phyloP scores from a whole-genome alignment of 768 basidiomycete genomes.

The Lentinula sp. region DNA sequence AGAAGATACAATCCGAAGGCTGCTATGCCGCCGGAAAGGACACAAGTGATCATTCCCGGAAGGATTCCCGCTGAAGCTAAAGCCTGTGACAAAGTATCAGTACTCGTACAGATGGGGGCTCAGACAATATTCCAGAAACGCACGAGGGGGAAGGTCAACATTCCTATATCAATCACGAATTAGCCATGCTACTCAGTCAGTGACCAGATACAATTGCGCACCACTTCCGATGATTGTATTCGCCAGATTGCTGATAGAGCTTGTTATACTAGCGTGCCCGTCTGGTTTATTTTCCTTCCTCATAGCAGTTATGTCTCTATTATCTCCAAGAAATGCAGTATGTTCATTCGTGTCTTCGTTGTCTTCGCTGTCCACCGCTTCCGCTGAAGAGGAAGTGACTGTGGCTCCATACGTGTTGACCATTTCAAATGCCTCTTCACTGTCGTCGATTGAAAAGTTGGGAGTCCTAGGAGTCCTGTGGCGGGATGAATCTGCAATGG shows the following conservation, averaged over 20 bases:
- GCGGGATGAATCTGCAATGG: not conserved
- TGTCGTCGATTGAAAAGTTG: not conserved
- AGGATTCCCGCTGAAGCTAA: conserved; percentile 88
- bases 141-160: conserved; percentile 86
- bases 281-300: conserved; percentile 29
- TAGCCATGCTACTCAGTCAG: not conserved
- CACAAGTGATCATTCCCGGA: conserved; percentile 85
- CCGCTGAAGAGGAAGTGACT: conserved; percentile 13
- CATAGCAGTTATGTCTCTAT: conserved; percentile 15
- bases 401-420: conserved; percentile 64
- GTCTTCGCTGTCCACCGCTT: conserved; percentile 39
- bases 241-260: conserved; percentile 72
- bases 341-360: conserved; percentile 34
- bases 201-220: conserved; percentile 21
- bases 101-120: not conserved
- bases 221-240: conserved; percentile 94
- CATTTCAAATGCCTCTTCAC: conserved; percentile 46
- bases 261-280: conserved; percentile 64
- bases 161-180: conserved; percentile 39
- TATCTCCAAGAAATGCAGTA: conserved; percentile 55
- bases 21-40: conserved; percentile 70
- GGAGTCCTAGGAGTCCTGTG: not conserved
- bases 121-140: conserved; percentile 13
- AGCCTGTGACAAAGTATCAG: conserved; percentile 42
- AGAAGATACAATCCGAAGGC: conserved; percentile 88